phyloP scores from a whole-genome alignment of 768 basidiomycete genomes.

The Xanthoconium purpureum region DNA sequence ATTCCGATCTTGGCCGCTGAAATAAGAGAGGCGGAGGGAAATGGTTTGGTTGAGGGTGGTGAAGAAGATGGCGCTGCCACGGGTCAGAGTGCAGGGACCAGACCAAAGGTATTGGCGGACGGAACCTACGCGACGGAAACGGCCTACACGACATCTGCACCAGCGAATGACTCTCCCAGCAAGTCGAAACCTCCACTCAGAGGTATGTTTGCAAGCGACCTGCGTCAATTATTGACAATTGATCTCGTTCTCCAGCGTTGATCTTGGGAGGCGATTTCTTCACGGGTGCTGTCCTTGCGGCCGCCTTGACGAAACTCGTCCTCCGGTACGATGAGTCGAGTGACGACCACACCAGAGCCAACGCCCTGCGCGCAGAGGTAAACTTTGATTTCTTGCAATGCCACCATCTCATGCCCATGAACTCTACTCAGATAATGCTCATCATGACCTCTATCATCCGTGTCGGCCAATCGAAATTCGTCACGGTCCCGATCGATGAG shows the following conservation, averaged over 20 bases:
- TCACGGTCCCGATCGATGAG: constrained; percentile 93
- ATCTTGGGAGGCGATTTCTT: constrained; percentile 97
- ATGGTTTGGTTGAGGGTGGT: constrained; percentile 45
- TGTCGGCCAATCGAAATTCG: constrained; percentile 95
- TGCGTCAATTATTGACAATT: not conserved
- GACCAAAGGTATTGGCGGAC: constrained; percentile 85
- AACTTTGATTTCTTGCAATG: not conserved
- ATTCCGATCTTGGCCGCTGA: constrained; percentile 96
- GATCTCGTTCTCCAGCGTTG: constrained; percentile 50
- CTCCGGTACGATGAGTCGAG: constrained; percentile 61
- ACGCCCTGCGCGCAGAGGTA: constrained; percentile 85
- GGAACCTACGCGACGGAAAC: constrained; percentile 98
- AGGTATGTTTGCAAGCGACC: constrained; percentile 40
- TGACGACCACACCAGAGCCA: constrained; percentile 53
- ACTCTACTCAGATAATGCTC: constrained; percentile 71
- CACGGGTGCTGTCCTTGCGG: constrained; percentile 88
- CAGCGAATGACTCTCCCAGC: constrained; percentile 71
- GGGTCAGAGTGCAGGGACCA: constrained; percentile 44
- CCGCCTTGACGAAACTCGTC: constrained; percentile 87
- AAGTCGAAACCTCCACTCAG: constrained; percentile 92
- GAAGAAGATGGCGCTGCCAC: constrained; percentile 40
- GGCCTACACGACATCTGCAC: constrained; percentile 65
- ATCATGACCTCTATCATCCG: constrained; percentile 98
- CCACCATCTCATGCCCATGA: not conserved
- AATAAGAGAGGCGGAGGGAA: constrained; percentile 66